phyloP scores from a whole-genome alignment of 2,329 filamentous ascomycete species.

The Penicillium sclerotigenum region DNA sequence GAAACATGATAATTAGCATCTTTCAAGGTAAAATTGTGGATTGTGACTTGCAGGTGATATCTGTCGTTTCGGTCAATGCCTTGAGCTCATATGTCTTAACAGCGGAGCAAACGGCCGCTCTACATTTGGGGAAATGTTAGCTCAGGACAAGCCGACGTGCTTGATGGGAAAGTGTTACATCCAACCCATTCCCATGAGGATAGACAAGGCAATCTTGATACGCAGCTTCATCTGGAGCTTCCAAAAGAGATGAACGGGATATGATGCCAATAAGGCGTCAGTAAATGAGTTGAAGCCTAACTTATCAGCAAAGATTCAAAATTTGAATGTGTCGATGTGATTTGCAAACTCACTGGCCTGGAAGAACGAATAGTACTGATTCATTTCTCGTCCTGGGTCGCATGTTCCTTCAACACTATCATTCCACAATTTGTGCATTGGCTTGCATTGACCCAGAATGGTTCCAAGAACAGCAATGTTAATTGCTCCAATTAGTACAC shows the following conservation, averaged over 20 bases:
- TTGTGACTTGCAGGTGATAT: conserved; percentile 15
- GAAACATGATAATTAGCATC: neutral
- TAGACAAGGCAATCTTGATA: conserved; percentile 19
- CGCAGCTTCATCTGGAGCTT: conserved; percentile 20
- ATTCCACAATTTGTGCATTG: conserved; percentile 23
- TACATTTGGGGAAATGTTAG: neutral
- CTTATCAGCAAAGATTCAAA: neutral
- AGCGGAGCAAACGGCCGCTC: conserved; percentile 18
- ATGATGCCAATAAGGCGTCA: conserved; percentile 21
- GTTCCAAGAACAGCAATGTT: conserved; percentile 19
- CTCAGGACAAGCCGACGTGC: no score
- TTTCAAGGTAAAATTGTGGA: neutral
- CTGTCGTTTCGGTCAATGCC: conserved; percentile 10
- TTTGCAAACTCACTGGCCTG: conserved; percentile 14
- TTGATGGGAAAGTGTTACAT: conserved; percentile 23
- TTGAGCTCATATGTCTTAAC: conserved; percentile 20
- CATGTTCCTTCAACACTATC: conserved; percentile 16
- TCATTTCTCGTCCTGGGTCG: conserved; percentile 10
- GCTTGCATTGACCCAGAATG: conserved; percentile 20
- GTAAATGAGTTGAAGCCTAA: conserved; percentile 17
- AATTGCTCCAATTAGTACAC: conserved; percentile 15
- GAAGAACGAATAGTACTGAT: conserved; percentile 20
- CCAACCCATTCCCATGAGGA: conserved; percentile 27
- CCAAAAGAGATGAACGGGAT: conserved; percentile 25
- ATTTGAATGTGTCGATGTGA: neutral